These are phyloP conservation scores for Aurantiochytrium sp. DNA, from an alignment of 108 stramenopile species.

Conservation along the genomic window DNA sequence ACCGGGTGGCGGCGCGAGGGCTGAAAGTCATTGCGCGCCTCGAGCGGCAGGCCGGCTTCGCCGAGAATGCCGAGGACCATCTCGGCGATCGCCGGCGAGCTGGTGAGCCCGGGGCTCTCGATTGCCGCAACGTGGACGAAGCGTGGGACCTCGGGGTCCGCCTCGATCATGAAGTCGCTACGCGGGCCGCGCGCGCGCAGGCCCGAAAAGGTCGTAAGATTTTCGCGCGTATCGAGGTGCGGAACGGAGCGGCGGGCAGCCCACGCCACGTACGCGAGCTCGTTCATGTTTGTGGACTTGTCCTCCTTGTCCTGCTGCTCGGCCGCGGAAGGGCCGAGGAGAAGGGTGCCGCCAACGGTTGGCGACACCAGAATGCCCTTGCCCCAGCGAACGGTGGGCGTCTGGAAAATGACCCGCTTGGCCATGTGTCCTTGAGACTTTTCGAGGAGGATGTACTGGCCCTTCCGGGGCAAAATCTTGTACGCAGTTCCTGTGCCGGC, in stretches of 20 bases:
- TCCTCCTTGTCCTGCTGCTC: not conserved
- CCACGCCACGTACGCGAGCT: conserved; percentile 23
- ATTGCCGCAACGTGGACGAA: conserved; percentile 8
- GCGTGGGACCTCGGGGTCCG: not conserved
- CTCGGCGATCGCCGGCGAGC: conserved; percentile 16
- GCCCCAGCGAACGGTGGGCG: not conserved
- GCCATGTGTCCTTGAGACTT: not conserved
- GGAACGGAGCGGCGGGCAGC: not conserved
- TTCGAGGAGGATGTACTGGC: not conserved
- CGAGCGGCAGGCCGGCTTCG: not conserved
- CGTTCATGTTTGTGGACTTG: not conserved
- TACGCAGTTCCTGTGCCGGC: conserved; percentile 52
- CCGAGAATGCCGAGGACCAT: not conserved
- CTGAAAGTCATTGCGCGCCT: not conserved
- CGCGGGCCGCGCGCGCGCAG: not conserved
- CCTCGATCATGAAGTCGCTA: conserved; percentile 11
- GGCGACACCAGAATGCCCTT: conserved; percentile 14
- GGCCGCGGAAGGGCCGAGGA: not conserved
- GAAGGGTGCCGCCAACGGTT: not conserved
- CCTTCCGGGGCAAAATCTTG: not conserved
- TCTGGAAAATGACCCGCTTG: conserved; percentile 10
- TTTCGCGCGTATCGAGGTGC: not conserved
- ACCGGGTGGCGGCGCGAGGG: not conserved
- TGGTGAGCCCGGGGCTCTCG: conserved; percentile 18
- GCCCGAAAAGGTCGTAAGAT: not conserved